Base-by-base conservation (phyloP, 257 asterid species). In the Handroanthus guayacan region DNA sequence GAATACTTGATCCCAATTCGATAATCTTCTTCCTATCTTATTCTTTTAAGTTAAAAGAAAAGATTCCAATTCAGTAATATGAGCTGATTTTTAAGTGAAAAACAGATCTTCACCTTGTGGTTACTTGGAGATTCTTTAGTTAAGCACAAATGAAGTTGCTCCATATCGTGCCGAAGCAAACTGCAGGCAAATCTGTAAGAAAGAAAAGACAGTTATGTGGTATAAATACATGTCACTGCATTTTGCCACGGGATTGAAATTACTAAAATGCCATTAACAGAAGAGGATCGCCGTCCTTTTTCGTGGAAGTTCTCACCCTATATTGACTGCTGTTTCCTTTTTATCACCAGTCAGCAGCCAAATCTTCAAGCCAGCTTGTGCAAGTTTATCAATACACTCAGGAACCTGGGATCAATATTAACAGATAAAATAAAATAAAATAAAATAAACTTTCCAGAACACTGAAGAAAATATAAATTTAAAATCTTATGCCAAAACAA, bases 291-390 rank as follows among this genome's bases (percentile, higher is more conserved):
- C 1, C 31, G 31, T 25, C 31, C 31, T 25, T 25, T 25, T 25
- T 25, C 31, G 31, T 25, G 31, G 31, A 18, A 60, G 8, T 63
- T 44, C 76, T 67, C 58, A 90, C 94, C 96, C 96, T 67, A 90
- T 82, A 75, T 90, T 90, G 43, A 90, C 82, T 62, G 96, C 96
- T 5, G 94, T 90, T 81, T 88, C 94, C 67, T 79, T 90, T 71
- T 90, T 90, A 75, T 90, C 96, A 57, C 96, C 96, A 43, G 96
- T 90, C 8, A 90, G 82, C 60, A 90, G 79, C 96, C 96, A 90
- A 39, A 90, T 84, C 75, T 88, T 90, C 67, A 90, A 57, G n/a
- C 96, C 94, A 14, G 96, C 92, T 80, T 90, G 94, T 18, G 90
- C 89, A 43, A 90, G 88, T 81, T 88, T 90, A 78, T 90, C 96